Evolutionary conservation across 1,139 yeast species (phyloP).

Genomic region (Hemisphaericaspora subhashii): DNA sequence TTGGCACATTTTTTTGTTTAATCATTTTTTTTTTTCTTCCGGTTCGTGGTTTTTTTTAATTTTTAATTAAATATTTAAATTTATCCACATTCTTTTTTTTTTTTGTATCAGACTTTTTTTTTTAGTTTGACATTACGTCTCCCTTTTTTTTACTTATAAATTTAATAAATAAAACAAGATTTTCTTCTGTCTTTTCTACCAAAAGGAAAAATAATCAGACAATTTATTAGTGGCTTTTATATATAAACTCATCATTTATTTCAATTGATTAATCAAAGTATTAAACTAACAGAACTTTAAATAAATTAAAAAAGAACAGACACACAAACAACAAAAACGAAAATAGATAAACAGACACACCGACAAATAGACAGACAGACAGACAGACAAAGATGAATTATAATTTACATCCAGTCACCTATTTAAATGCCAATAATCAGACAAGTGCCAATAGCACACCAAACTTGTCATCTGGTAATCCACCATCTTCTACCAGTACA

Average conservation of each 20-base stretch:
- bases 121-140: neutral
- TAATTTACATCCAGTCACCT: conserved; percentile 47
- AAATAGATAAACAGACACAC: neutral
- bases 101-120: neutral
- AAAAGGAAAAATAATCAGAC: too few species aligned
- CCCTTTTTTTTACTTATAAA: too few species aligned
- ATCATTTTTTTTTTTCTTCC: too few species aligned
- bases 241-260: too few species aligned
- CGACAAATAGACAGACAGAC: neutral
- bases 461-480: neutral
- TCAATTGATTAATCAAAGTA: too few species aligned
- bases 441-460: conserved; percentile 7
- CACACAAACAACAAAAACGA: neutral
- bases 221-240: too few species aligned
- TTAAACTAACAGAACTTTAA: too few species aligned
- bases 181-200: too few species aligned
- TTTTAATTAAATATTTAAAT: neutral
- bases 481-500: conserved; percentile 1
- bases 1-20: too few species aligned
- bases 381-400: conserved; percentile 31
- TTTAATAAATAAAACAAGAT: too few species aligned
- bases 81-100: neutral
- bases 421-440: conserved; percentile 37
- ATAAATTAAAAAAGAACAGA: too few species aligned
- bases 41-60: too few species aligned